A percentile compares a stretch with the other conserved stretches of the same genome.
These are phyloP conservation scores for Ogataea sp. DNA, from an alignment of 805 yeast species.

Conservation along the genomic window DNA sequence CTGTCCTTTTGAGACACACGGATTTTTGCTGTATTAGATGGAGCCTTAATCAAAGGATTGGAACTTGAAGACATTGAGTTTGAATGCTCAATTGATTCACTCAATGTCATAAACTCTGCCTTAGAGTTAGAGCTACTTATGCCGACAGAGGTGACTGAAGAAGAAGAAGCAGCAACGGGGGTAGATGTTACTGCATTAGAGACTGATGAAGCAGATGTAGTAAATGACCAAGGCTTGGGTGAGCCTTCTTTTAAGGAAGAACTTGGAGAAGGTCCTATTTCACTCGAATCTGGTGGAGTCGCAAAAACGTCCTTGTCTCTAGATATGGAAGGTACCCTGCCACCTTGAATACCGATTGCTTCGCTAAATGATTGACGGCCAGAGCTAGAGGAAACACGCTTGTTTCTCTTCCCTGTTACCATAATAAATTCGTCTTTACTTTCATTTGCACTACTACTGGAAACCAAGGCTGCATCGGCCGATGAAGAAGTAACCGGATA, in stretches of 20 bases:
- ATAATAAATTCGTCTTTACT: slow-evolving; percentile 24
- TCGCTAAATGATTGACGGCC: slow-evolving; percentile 13
- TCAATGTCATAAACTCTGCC: slow-evolving; percentile 4
- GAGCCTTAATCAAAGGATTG: slow-evolving; percentile 17
- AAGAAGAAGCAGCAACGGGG: not conserved
- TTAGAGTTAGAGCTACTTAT: slow-evolving; percentile 5
- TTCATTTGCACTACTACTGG: slow-evolving; percentile 12
- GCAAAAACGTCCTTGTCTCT: too few species aligned
- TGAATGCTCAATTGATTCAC: slow-evolving; percentile 6
- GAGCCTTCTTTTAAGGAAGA: not conserved
- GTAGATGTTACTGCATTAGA: slow-evolving; percentile 3
- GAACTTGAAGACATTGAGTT: not conserved
- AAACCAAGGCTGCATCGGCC: slow-evolving; percentile 14
- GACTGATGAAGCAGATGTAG: not conserved
- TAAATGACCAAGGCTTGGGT: not conserved
- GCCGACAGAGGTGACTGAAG: not conserved
- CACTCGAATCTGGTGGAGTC: too few species aligned
- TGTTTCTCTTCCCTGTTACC: slow-evolving; percentile 24
- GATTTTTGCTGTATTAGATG: slow-evolving; percentile 25
- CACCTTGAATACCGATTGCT: too few species aligned
- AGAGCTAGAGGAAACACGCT: slow-evolving; percentile 1
- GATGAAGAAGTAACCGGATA: not conserved
- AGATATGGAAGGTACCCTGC: too few species aligned
- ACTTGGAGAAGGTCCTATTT: slow-evolving; percentile 1
- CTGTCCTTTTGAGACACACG: slow-evolving; percentile 57